Conservation (phyloP, 2,329 filamentous ascomycete genomes). For the Beauveria sp. region DNA sequence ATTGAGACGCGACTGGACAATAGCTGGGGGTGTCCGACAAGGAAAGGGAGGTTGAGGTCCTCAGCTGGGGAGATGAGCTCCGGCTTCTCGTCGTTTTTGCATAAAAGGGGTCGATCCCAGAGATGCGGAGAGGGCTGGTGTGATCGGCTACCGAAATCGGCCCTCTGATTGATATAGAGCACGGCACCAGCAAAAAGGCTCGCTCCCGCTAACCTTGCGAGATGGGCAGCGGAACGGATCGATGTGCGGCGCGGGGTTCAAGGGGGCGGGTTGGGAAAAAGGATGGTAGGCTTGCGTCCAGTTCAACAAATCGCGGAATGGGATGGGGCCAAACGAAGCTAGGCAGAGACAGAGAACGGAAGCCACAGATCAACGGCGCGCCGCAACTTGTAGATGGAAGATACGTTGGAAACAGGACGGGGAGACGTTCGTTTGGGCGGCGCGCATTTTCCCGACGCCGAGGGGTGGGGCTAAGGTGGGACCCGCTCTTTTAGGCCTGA, state of each 20-base stretch:
- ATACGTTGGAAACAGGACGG: background rate
- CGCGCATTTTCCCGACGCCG: background rate
- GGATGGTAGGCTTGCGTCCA: too few species aligned
- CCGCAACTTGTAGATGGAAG: background rate
- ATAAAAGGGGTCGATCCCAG: background rate
- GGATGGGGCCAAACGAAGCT: too few species aligned
- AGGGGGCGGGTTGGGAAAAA: too few species aligned
- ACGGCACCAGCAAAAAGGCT: background rate
- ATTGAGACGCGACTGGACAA: background rate
- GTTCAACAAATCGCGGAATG: too few species aligned
- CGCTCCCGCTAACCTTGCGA: background rate
- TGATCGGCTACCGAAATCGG: background rate
- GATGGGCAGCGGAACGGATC: background rate
- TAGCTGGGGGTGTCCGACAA: background rate
- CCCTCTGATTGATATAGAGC: background rate
- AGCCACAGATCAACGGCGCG: background rate
- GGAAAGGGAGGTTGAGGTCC: background rate
- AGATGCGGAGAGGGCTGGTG: background rate
- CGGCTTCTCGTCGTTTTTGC: background rate
- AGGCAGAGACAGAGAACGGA: background rate
- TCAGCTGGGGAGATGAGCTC: background rate
- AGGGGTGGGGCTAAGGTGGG: background rate
- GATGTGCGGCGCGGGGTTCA: too few species aligned
- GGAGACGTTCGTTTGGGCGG: background rate
- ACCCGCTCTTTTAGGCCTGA: background rate